Percentiles rank a stretch among this genome's conserved stretches.
phyloP scores from a whole-genome alignment of 768 basidiomycete genomes.

The Boletus patriciae region DNA sequence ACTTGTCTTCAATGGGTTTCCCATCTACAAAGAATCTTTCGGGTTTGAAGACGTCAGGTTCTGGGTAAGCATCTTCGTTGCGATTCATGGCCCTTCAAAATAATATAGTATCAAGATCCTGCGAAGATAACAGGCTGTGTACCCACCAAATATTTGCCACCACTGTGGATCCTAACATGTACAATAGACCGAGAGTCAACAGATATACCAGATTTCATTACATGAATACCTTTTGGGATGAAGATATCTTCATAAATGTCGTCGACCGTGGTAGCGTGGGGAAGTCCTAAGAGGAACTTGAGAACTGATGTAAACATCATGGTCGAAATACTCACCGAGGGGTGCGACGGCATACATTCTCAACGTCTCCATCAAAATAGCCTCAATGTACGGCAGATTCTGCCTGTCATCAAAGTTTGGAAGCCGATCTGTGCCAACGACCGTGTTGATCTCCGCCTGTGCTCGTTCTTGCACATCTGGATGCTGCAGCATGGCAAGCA shows the following conservation, averaged over 20 bases:
- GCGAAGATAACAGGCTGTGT: background rate
- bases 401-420: constrained; percentile 27
- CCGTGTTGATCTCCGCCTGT: constrained; percentile 29
- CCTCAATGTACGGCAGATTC: constrained; percentile 31
- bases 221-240: constrained; percentile 24
- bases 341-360: constrained; percentile 30
- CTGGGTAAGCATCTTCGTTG: constrained; percentile 12
- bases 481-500: constrained; percentile 34
- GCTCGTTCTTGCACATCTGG: constrained; percentile 35
- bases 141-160: constrained; percentile 23
- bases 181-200: background rate
- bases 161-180: constrained; percentile 17
- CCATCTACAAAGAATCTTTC: constrained; percentile 32
- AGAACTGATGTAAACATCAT: background rate
- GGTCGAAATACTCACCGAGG: constrained; percentile 15
- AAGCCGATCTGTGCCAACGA: constrained; percentile 30
- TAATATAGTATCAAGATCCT: background rate
- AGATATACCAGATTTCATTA: background rate
- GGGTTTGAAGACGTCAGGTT: constrained; percentile 31
- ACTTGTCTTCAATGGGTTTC: background rate
- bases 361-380: constrained; percentile 30
- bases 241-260: constrained; percentile 21
- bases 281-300: constrained; percentile 8
- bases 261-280: constrained; percentile 20
- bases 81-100: constrained; percentile 17